Base-by-base conservation (phyloP, 2,329 filamentous ascomycete species). In the Apiospora pterosperma region DNA sequence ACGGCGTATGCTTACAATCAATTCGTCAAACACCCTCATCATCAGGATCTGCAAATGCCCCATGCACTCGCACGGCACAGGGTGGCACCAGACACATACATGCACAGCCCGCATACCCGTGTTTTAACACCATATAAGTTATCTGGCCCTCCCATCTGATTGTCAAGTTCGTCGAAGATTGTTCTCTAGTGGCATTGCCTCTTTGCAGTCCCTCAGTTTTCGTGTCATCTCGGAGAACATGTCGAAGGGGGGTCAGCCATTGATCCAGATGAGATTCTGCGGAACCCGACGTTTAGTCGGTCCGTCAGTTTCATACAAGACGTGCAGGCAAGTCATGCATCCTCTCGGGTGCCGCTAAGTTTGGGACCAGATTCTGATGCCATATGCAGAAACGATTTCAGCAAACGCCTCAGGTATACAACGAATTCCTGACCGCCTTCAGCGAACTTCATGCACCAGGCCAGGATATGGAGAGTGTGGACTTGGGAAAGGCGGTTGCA, bases 271-370 rank as follows among this genome's bases (percentile, higher is more conserved):
- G 59, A 38, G 16, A 14, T 61, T 19, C 59, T 61, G 23, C 36
- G 31, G 23, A 41, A 61, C 21, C 59, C 59, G 11, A 61, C 36
- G 14, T 61, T 61, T 21, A 25, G 23, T n/a, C 59, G 39, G 21
- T 61, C 59, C 36, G 34, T 61, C 23, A 23, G 36, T n/a, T 61
- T 61, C 36, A 61, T 61, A 38, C 59, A 61, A 31, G 23, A 61
- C 7, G 59, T 61, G 8, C 59, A 61, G 59, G 59, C 28, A 38
- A 25, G 59, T n/a, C 21, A 5, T 19, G 58, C 21, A 31, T 28
- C 8, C 12, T 39, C 34, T 39, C 11, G 11, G 11, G 2, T 21
- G 2, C 28, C 31, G 11, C 23, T 36, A 42, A 8, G 11, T 34
- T 11, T 16, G 4, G 48, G 12, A 21, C 16, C 7, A 34, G n/a